Evolutionary conservation across 176 grass and related monocot genomes (phyloP).

Genomic region (Oryza longistaminata): DNA sequence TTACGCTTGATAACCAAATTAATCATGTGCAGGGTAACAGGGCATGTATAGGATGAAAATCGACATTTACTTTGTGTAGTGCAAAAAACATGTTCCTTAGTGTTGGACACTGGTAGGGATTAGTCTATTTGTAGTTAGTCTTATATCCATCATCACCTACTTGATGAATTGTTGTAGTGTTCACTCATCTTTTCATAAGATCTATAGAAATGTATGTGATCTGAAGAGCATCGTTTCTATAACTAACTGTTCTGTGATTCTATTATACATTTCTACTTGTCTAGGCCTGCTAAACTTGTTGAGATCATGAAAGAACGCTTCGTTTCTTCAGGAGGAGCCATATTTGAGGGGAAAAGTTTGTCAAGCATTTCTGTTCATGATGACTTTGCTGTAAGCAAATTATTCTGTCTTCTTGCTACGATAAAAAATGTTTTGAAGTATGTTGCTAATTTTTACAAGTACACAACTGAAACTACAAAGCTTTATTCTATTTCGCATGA

Average conservation of each 20-base stretch:
- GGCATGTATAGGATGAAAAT: background rate
- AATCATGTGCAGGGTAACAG: background rate
- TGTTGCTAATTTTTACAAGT: conserved; percentile 4
- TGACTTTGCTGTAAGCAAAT: conserved; percentile 70
- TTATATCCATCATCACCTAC: background rate
- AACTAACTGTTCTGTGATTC: background rate
- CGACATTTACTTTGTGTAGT: background rate
- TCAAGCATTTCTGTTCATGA: conserved; percentile 63
- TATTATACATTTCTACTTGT: conserved; percentile 12
- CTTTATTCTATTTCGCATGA: background rate
- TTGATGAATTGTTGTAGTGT: background rate
- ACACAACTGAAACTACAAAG: background rate
- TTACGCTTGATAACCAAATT: background rate
- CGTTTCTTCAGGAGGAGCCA: conserved; percentile 67
- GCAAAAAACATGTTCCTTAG: background rate
- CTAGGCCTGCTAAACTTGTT: conserved; percentile 80
- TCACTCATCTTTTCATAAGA: background rate
- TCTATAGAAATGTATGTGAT: background rate
- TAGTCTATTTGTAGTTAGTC: background rate
- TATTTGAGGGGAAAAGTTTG: conserved; percentile 71
- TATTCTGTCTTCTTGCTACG: background rate
- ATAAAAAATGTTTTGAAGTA: conserved; percentile 14
- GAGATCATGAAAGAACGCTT: conserved; percentile 86
- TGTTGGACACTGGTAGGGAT: background rate
- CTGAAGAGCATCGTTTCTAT: background rate